Conservation (phyloP, 805 yeast species). For the Zygosaccharomyces kombuchaensis region DNA sequence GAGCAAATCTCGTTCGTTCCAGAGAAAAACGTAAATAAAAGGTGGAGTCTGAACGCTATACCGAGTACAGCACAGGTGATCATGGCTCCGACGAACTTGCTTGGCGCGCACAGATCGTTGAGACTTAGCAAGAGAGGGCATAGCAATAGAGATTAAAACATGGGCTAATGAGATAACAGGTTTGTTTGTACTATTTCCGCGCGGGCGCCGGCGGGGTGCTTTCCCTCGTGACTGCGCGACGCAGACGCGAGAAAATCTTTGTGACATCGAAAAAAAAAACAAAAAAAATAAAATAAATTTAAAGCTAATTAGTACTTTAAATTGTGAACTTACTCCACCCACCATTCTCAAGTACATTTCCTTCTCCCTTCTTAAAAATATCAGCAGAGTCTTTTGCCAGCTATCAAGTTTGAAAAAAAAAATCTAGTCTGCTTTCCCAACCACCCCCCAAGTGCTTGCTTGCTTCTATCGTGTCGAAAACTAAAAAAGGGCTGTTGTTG, state of each 20-base stretch:
- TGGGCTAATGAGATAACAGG: not conserved
- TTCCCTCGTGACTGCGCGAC: not conserved
- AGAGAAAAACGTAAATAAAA: conserved; percentile 9
- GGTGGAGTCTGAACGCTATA: conserved; percentile 17
- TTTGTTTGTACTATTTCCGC: not conserved
- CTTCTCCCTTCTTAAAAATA: too few species aligned
- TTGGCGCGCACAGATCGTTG: conserved; percentile 16
- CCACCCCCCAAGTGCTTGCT: not conserved
- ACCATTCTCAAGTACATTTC: not conserved
- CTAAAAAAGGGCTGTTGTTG: not conserved
- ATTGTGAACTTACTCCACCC: not conserved
- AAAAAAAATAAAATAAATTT: too few species aligned
- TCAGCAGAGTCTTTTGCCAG: conserved; percentile 1
- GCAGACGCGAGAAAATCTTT: not conserved
- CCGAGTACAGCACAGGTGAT: conserved; percentile 16
- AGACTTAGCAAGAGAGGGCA: conserved; percentile 13
- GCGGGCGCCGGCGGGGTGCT: not conserved
- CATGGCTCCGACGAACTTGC: conserved; percentile 17
- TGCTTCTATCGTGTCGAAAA: not conserved
- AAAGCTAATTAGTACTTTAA: too few species aligned
- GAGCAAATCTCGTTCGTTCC: not conserved
- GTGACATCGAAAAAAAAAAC: not conserved
- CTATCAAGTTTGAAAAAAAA: conserved; percentile 1
- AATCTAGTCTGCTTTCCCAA: not conserved
- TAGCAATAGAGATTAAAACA: conserved; percentile 5